Percentiles rank a stretch among this genome's conserved stretches.
phyloP scores from a whole-genome alignment of 1,139 yeast species.

The Blastobotrys raffinosifermentans region DNA sequence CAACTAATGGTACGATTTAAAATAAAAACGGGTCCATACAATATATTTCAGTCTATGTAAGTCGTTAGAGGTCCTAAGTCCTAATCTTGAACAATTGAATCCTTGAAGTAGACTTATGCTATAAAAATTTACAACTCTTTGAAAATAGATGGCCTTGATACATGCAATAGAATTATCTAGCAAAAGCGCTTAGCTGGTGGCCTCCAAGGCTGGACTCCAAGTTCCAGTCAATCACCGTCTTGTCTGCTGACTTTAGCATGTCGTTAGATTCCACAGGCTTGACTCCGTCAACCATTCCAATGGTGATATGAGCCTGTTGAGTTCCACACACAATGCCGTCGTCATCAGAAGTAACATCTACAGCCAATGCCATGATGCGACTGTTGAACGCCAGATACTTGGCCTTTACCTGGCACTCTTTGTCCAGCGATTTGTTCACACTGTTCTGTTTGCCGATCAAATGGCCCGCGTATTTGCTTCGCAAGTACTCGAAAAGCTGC shows the following conservation, averaged over 20 bases:
- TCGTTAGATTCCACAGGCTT: slow-evolving; percentile 48
- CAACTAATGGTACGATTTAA: background rate
- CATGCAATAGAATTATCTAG: slow-evolving; percentile 1
- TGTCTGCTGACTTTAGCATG: slow-evolving; percentile 28
- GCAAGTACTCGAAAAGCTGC: slow-evolving; percentile 32
- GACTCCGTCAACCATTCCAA: slow-evolving; percentile 53
- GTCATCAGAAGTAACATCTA: slow-evolving; percentile 34
- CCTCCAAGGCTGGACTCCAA: slow-evolving; percentile 16
- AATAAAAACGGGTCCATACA: background rate
- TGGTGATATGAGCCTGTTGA: slow-evolving; percentile 61
- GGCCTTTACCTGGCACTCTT: slow-evolving; percentile 9
- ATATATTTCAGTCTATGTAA: background rate
- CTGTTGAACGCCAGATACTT: slow-evolving; percentile 15
- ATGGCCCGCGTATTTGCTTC: slow-evolving; percentile 14
- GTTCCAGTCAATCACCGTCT: slow-evolving; percentile 17
- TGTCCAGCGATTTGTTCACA: slow-evolving; percentile 6
- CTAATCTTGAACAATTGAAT: background rate
- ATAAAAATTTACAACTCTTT: background rate
- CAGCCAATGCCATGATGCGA: slow-evolving; percentile 47
- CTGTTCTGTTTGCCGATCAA: slow-evolving; percentile 4
- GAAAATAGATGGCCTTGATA: background rate
- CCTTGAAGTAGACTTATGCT: background rate
- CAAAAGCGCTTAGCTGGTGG: slow-evolving; percentile 16
- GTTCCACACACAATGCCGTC: slow-evolving; percentile 34
- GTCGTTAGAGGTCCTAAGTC: background rate